Percentiles rank a stretch among this genome's conserved stretches.
Conservation (phyloP, 2,329 filamentous ascomycete genomes). For the Geosmithia morbida region DNA sequence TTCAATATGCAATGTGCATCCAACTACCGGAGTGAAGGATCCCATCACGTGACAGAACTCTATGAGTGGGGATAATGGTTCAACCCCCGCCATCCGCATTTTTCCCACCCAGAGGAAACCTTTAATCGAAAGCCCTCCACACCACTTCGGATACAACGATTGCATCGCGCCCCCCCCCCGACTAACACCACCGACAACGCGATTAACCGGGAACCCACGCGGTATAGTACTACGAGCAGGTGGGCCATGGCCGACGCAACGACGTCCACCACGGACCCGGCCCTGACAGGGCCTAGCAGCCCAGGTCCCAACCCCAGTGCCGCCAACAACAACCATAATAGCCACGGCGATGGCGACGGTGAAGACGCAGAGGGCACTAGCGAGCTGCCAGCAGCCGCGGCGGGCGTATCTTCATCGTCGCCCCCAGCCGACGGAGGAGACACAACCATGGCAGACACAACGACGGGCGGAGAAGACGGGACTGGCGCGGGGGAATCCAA, state of each 20-base stretch:
- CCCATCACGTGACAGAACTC: background rate
- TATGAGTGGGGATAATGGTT: constrained; percentile 1
- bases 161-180: constrained; percentile 9
- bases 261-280: constrained; percentile 18
- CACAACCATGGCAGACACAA: constrained; percentile 11
- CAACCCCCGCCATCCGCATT: constrained; percentile 15
- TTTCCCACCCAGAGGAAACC: constrained; percentile 9
- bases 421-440: constrained; percentile 22
- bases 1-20: background rate
- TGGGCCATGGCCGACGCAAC: constrained; percentile 8
- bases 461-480: background rate
- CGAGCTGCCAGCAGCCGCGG: background rate
- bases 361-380: background rate
- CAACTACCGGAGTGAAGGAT: background rate
- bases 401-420: constrained; percentile 9
- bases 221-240: background rate
- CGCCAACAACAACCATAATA: constrained; percentile 4
- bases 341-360: background rate
- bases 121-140: constrained; percentile 21
- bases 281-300: constrained; percentile 17
- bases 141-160: constrained; percentile 25
- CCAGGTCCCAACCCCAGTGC: constrained; percentile 10
- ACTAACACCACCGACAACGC: constrained; percentile 3
- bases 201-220: background rate
- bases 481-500: no score